Percentiles rank a stretch among this genome's conserved stretches.
These are phyloP conservation scores for Mangifera indica DNA, from an alignment of 345 rosid genomes.

Conservation along the genomic window DNA sequence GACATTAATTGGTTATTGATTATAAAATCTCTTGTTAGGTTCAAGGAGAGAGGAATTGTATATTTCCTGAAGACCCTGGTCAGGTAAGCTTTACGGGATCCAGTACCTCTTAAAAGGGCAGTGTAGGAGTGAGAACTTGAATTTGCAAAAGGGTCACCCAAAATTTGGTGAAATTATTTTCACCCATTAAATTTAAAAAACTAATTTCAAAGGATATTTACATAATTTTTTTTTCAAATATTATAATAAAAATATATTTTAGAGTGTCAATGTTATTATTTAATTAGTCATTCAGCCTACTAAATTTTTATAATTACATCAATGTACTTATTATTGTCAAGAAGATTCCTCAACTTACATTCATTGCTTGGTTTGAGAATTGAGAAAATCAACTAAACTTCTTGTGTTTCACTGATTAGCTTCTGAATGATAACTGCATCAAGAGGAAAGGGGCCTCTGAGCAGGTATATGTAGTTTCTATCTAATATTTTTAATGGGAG, in stretches of 20 bases:
- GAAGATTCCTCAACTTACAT: not conserved
- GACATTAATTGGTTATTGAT: constrained; percentile 32
- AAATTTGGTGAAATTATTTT: too few relatives aligned
- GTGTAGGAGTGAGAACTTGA: constrained; percentile 17
- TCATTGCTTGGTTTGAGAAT: not conserved
- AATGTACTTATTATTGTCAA: constrained; percentile 25
- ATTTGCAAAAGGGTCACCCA: constrained; percentile 25
- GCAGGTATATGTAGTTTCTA: constrained; percentile 22
- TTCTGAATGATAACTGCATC: constrained; percentile 59
- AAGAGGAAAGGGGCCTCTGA: constrained; percentile 58
- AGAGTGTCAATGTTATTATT: too few relatives aligned
- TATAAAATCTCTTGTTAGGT: constrained; percentile 47
- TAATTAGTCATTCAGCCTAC: too few relatives aligned
- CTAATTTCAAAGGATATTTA: too few relatives aligned
- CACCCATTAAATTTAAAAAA: too few relatives aligned
- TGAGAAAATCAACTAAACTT: constrained; percentile 5
- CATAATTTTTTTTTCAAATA: too few relatives aligned
- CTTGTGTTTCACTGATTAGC: constrained; percentile 37
- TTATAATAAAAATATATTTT: too few relatives aligned
- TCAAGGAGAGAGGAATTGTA: constrained; percentile 68
- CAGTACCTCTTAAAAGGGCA: constrained; percentile 22
- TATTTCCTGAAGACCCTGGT: constrained; percentile 94
- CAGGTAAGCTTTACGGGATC: constrained; percentile 69
- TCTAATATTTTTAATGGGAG: too few relatives aligned
- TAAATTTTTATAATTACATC: too few relatives aligned